phyloP scores from a whole-genome alignment of 306 rosid species.

The Phaseolus lunatus region DNA sequence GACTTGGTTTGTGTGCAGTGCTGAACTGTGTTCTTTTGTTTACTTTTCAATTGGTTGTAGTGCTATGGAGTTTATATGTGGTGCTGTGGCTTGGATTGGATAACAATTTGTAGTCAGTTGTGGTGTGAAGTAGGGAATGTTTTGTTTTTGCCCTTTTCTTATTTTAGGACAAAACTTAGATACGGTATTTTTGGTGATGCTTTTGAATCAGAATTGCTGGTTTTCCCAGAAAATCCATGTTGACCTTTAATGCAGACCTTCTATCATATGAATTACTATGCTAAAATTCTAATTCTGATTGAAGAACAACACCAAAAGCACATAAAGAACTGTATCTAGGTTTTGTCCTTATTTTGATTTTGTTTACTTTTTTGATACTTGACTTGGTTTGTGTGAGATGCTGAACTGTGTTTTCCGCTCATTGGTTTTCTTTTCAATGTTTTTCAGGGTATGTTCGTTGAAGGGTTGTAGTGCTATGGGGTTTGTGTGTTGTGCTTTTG shows the following conservation, averaged over 20 bases:
- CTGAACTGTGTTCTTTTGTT: conserved; percentile 39
- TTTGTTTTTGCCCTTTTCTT: neutral
- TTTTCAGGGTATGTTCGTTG: conserved; percentile 47
- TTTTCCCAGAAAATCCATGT: neutral
- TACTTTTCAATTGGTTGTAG: conserved; percentile 31
- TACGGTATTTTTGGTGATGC: neutral
- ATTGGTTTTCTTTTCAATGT: conserved; percentile 5
- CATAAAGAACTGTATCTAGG: neutral
- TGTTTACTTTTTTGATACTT: conserved; percentile 20
- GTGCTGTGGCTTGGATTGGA: conserved; percentile 30
- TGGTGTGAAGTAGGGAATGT: neutral
- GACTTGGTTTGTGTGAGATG: conserved; percentile 41
- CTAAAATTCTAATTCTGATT: neutral
- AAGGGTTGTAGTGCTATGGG: conserved; percentile 42
- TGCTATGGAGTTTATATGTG: conserved; percentile 32
- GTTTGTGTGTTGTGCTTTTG: conserved; percentile 8
- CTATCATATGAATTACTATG: neutral
- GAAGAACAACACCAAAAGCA: neutral
- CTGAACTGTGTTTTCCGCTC: conserved; percentile 40
- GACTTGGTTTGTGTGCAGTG: conserved; percentile 38
- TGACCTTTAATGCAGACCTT: neutral
- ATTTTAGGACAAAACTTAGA: neutral
- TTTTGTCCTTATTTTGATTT: conserved; percentile 8
- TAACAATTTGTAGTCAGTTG: conserved; percentile 14
- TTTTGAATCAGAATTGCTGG: neutral